phyloP scores from a whole-genome alignment of 1,284 basidiomycete genomes.

The Moesziomyces sp. region DNA sequence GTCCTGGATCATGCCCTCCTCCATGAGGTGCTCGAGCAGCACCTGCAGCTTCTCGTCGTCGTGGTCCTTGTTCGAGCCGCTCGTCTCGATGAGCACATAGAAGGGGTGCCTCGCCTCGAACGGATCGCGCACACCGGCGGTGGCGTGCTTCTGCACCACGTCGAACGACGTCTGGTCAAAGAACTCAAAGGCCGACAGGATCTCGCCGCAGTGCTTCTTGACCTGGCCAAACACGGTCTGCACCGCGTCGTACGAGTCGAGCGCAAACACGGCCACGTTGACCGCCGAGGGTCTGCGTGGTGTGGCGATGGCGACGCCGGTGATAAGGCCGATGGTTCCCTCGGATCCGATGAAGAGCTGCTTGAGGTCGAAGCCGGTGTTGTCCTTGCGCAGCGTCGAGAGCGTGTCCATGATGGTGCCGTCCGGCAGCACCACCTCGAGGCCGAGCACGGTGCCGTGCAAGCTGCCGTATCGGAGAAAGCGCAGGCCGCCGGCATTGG shows the following conservation, averaged over 20 bases:
- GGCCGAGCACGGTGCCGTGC: conserved; percentile 93
- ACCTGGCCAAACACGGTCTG: conserved; percentile 72
- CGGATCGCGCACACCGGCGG: conserved; percentile 70
- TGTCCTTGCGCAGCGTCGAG: conserved; percentile 85
- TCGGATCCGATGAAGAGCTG: conserved; percentile 98
- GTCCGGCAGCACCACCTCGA: conserved; percentile 95
- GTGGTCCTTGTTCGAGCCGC: conserved; percentile 90
- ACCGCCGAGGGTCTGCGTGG: conserved; percentile 78
- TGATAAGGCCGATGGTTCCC: conserved; percentile 94
- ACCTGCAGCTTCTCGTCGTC: conserved; percentile 94
- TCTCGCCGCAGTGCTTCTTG: conserved; percentile 84
- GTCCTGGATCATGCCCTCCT: conserved; percentile 82
- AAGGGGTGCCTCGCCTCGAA: conserved; percentile 63
- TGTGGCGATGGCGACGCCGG: conserved; percentile 94
- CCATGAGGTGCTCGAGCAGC: conserved; percentile 83
- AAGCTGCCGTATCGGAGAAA: conserved; percentile 93
- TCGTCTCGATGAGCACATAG: conserved; percentile 93
- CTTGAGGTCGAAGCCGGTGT: conserved; percentile 99
- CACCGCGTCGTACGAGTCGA: conserved; percentile 72
- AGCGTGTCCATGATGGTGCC: conserved; percentile 76
- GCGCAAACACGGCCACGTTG: conserved; percentile 73
- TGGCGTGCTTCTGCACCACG: conserved; percentile 75
- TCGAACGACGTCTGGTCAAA: conserved; percentile 90
- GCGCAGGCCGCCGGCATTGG: conserved; percentile 95
- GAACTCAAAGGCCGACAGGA: conserved; percentile 97